A percentile compares a stretch with the other conserved stretches of the same genome.
Conservation (phyloP, 2,329 filamentous ascomycete species). For the Microdochium paspali region DNA sequence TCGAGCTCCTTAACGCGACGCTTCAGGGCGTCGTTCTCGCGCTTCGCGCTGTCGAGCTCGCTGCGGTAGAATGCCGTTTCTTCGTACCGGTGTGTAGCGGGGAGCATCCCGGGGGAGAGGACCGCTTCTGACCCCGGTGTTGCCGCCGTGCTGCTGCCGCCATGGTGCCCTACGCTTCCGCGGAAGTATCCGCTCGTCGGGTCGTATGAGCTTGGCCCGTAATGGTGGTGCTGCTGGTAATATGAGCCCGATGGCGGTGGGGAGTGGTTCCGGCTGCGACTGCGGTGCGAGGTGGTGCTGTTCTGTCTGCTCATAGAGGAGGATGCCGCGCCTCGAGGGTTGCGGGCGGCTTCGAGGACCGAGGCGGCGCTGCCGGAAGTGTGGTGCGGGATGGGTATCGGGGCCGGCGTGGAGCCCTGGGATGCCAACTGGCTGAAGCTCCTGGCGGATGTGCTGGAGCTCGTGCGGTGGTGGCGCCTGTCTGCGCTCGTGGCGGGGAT, state of each 20-base stretch:
- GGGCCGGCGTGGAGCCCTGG: conserved; percentile 21
- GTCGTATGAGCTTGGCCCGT: conserved; percentile 28
- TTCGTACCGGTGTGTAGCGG: conserved; percentile 50
- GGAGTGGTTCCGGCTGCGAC: conserved; percentile 30
- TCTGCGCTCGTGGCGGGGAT: conserved; percentile 37
- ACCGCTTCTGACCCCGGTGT: conserved; percentile 28
- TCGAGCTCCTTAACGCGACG: conserved; percentile 54
- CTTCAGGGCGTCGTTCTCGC: conserved; percentile 55
- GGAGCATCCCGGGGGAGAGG: conserved; percentile 43
- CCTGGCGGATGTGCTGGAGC: conserved; percentile 43
- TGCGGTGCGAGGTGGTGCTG: conserved; percentile 43
- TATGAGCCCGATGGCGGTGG: too few relatives aligned
- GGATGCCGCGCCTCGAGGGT: conserved; percentile 25
- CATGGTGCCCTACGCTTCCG: conserved; percentile 25
- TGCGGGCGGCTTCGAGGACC: conserved; percentile 34
- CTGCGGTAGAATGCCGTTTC: conserved; percentile 50
- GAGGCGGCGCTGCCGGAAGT: conserved; percentile 27
- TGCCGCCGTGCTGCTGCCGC: conserved; percentile 25
- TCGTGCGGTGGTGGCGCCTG: conserved; percentile 47
- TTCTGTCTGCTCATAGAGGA: conserved; percentile 37
- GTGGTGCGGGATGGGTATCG: conserved; percentile 18
- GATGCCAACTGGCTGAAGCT: conserved; percentile 35
- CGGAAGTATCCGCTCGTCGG: conserved; percentile 16
- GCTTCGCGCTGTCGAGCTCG: conserved; percentile 52
- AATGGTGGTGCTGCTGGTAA: too few relatives aligned